Percentiles rank a stretch among this genome's conserved stretches.
phyloP scores from a whole-genome alignment of 2,329 filamentous ascomycete genomes.

The Colletotrichum sp. region DNA sequence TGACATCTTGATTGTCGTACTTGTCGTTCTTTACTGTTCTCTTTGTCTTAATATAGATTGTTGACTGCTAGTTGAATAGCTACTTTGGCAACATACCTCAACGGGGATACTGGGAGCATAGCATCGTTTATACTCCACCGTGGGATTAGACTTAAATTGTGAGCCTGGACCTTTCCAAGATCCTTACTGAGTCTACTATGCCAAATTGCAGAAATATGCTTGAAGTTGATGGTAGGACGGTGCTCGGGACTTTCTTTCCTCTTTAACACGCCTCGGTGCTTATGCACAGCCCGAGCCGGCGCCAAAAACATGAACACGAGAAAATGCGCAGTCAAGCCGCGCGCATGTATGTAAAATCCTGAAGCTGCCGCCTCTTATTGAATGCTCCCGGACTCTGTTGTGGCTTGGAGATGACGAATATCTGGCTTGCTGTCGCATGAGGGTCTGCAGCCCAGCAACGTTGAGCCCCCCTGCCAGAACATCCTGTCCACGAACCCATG shows the following conservation, averaged over 20 bases:
- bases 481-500: background rate
- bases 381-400: background rate
- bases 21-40: background rate
- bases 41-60: too few species aligned
- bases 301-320: background rate
- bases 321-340: background rate
- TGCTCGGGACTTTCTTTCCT: background rate
- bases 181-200: background rate
- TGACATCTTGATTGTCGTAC: background rate
- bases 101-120: background rate
- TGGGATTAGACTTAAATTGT: background rate
- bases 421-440: background rate
- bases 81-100: fast-evolving
- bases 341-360: background rate
- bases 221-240: background rate
- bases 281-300: background rate
- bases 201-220: background rate
- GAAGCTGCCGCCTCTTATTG: background rate
- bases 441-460: background rate
- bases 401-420: background rate
- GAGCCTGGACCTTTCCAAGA: background rate
- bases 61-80: background rate
- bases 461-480: background rate
- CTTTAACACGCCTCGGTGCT: background rate
- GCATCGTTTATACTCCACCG: background rate